Base-by-base conservation (phyloP, 805 yeast genomes). In the Candida golubevii region DNA sequence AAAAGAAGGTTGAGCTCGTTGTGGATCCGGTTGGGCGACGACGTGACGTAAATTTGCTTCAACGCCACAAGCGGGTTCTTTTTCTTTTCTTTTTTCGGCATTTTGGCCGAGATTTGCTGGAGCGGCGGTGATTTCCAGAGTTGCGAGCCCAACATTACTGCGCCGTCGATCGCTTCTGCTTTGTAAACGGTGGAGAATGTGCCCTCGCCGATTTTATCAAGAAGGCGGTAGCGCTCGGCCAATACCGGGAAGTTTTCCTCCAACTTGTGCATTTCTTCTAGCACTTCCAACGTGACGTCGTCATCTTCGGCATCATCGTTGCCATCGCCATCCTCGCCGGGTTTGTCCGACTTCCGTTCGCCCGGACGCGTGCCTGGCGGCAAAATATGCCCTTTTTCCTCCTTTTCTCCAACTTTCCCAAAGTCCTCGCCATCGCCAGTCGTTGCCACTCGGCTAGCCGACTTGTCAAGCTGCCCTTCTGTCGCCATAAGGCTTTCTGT, bases 31-130 rank as follows among this genome's bases (percentile, higher is more conserved):
- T 80, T 83, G 0, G 98, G 97, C 7, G 97, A 88, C 1, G 97
- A 87, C 0, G 99, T 93, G 15, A 90, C 98, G 62, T 91, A 90
- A 38, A 93, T 88, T 57, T 93, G 80, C 61, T 93, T 93, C 53
- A 93, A 71, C 1, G 99, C 99, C 45, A 93, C 98, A 41, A 72
- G 61, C 36, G 72, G 72, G 53, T 60, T 71, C 50, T 63, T 69
- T 46, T 55, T 53, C 34, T 49, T 57, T 30, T 57, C 59, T 13
- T 61, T 55, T 4, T 60, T 55, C 33, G 42, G 48, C 26, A 39
- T 41, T 26, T 42, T 27, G 15, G 45, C 36, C 3, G 38, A 31
- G 5, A 48, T 42, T 33, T 56, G 60, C 42, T 66, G 67, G 33
- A 72, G 57, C 8, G 75, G 75, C 7, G 77, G 77, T 5, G 74